Base-by-base conservation (phyloP, 1,139 yeast species). In the Insectozyma bohioensis region DNA sequence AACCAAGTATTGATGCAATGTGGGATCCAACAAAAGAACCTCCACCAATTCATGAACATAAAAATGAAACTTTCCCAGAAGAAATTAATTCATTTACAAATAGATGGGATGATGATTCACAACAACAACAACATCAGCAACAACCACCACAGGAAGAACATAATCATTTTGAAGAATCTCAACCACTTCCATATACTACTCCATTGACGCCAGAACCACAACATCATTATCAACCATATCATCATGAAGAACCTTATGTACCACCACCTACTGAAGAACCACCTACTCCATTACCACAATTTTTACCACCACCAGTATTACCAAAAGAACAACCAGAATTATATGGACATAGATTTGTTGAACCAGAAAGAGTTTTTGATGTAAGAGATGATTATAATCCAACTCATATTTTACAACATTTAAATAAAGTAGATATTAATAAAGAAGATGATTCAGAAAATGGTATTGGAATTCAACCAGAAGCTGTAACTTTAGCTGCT, bases 11-110 rank as follows among this genome's bases (percentile, higher is more conserved):
- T 12, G 69, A 60, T 29, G 46, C 63, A 5, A 43, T 51, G 32
- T 69, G 75, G 75, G 67, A 69, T 34, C 64, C 74, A 2, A 46
- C 70, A 0, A 46, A 31, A 12, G 61, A 55, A 34, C 53, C 66
- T n/a, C 75, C 75, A 23, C 59, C 64, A 24, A 43, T 42, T 23
- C 31, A 31, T 21, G 35, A 27, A 5, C 33, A 35, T 4, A 20
- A 25, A 7, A 20, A 15, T 23, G 29, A 27, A 9, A 18, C 28
- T 12, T 18, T 23, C 10, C 39, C 33, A 12, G 35, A 42, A 20
- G 35, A 36, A 18, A 33, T 42, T 32, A 37, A 31, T 18, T 28
- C 36, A n/a, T 44, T 43, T 30, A 20, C 28, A 7, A 49, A 45
- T 27, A 32, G 28, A 14, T 50, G 54, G 54, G 48, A 49, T 27